Base-by-base conservation (phyloP, 306 rosid genomes). In the Begonia masoniana region DNA sequence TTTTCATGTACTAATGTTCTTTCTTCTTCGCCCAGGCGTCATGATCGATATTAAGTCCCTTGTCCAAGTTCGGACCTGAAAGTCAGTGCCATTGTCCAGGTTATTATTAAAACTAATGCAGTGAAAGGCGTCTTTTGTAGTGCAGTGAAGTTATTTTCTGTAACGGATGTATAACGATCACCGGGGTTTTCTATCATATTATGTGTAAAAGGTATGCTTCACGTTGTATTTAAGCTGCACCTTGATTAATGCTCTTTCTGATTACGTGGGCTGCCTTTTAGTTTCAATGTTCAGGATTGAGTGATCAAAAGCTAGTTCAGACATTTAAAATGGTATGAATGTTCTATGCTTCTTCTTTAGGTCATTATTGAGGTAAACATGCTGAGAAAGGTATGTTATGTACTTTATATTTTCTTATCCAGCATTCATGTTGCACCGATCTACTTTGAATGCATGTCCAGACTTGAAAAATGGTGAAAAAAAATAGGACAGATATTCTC, bases 31-130 rank as follows among this genome's bases (percentile, higher is more conserved):
- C 9, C 35, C 84, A 87, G 96, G 94, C 96, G 83, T 41, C 26
- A 87, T 57, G 96, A 87, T 59, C 85, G 94, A 50, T 68, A 81
- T 78, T 87, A 83, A 76, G 49, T n/a, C 15, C n/a, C 49, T 45
- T 45, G 14, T 45, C 15, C 14, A 45, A 45, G 49, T 10, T 10
- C 4, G 4, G 49, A 45, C 6, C 4, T 10, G 49, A 45, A 45
- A 45, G 49, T n/a, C 10, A 12, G 49, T 45, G 49, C 6, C 49
- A 3, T 45, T 0, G 13, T 45, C 13, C 49, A n/a, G 49, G 49
- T 45, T n/a, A 45, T 12, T 43, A 43, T 9, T 43, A 12, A 43
- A 43, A 43, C 49, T 45, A 45, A 45, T 45, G 13, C 15, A 45
- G 48, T 2, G 48, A 7, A 45, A 45, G 3, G 48, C n/a, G 14